A percentile compares a stretch with the other conserved stretches of the same genome.
Evolutionary conservation across 2,329 filamentous ascomycete species (phyloP).

Genomic region (Colletotrichum sp.): DNA sequence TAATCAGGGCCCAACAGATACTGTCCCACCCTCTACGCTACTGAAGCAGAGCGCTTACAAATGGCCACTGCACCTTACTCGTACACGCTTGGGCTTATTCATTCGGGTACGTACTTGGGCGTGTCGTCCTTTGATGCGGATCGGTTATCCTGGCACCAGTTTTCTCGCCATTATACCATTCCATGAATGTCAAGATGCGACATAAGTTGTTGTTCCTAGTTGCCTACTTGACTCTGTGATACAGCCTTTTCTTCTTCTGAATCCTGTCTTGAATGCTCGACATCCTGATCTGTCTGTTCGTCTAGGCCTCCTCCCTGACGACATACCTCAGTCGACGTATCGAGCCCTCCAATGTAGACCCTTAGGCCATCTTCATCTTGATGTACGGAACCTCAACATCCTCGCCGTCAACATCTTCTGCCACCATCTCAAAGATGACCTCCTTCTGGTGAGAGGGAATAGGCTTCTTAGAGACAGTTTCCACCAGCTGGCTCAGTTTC

Average conservation of each 20-base stretch:
- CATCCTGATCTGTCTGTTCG: background rate
- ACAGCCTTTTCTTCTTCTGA: background rate
- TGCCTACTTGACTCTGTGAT: background rate
- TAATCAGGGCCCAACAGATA: conserved; percentile 26
- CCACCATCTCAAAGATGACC: conserved; percentile 94
- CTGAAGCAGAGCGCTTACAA: conserved; percentile 3
- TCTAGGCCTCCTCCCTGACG: background rate
- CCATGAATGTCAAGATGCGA: background rate
- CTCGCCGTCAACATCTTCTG: conserved; percentile 85
- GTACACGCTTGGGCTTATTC: background rate
- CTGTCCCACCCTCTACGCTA: background rate
- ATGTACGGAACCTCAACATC: conserved; percentile 98
- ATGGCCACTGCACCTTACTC: conserved; percentile 6
- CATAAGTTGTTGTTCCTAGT: background rate
- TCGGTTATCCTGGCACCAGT: background rate
- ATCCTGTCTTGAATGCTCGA: background rate
- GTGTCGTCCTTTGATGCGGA: background rate
- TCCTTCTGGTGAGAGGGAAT: conserved; percentile 93
- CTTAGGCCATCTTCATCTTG: conserved; percentile 74
- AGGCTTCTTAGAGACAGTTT: conserved; percentile 88
- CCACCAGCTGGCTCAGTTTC: conserved; percentile 88
- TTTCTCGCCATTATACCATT: background rate
- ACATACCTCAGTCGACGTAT: background rate
- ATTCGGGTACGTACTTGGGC: background rate
- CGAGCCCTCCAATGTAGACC: background rate